A percentile compares a stretch with the other conserved stretches of the same genome.
These are phyloP conservation scores for Sclerotinia trifoliorum DNA, from an alignment of 2,329 filamentous ascomycete genomes.

Conservation along the genomic window DNA sequence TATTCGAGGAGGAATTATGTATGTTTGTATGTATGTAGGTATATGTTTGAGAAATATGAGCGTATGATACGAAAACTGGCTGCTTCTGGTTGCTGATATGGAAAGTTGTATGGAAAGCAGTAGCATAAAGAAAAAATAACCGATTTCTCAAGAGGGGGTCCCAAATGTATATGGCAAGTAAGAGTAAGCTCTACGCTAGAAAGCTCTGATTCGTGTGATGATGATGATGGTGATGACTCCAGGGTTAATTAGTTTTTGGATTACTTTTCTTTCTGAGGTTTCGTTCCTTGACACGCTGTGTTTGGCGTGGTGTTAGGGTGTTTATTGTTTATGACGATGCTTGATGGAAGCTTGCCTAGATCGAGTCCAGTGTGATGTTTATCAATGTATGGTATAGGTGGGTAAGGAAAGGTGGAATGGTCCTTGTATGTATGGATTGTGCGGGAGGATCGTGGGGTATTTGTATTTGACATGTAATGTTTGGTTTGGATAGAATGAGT, in stretches of 20 bases:
- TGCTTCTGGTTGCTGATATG: neutral
- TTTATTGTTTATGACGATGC: neutral
- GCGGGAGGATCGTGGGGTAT: neutral
- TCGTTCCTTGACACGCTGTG: neutral
- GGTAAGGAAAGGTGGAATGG: neutral
- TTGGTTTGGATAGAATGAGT: neutral
- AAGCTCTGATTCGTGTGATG: constrained; percentile 1
- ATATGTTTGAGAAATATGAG: neutral
- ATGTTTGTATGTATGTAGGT: too few species aligned
- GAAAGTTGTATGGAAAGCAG: neutral
- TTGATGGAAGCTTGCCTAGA: neutral
- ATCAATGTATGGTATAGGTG: neutral
- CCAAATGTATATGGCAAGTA: neutral
- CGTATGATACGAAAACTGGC: neutral
- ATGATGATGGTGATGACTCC: constrained; percentile 10
- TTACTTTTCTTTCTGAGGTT: neutral
- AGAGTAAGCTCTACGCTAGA: constrained; percentile 11
- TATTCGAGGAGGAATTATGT: neutral
- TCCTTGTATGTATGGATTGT: neutral
- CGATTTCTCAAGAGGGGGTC: neutral
- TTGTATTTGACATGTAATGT: neutral
- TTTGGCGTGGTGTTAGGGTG: neutral
- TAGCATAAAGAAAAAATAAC: neutral
- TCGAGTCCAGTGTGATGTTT: neutral
- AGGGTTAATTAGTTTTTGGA: neutral